Percentiles rank a stretch among this genome's conserved stretches.
Conservation (phyloP, 2,329 filamentous ascomycete genomes). For the Bipolaris gigantea region DNA sequence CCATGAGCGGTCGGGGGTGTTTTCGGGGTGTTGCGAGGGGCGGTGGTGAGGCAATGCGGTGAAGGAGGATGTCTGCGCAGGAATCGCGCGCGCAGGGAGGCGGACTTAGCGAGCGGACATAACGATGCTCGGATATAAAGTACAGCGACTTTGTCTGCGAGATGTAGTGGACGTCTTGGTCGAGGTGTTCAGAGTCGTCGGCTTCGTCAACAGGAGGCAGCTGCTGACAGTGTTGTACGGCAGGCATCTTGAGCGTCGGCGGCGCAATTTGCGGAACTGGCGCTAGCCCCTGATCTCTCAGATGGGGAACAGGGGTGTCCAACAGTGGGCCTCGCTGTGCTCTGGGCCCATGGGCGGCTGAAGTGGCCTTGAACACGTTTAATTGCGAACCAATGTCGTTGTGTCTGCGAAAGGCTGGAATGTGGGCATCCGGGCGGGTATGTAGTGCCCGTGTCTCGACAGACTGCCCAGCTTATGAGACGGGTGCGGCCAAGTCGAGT, state of each 20-base stretch:
- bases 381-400: slow-evolving; percentile 1
- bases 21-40: slow-evolving; percentile 19
- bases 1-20: slow-evolving; percentile 43
- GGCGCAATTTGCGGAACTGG: slow-evolving; percentile 36
- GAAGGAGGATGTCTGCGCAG: slow-evolving; percentile 24
- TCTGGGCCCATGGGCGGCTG: slow-evolving; percentile 17
- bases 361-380: slow-evolving; percentile 2
- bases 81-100: slow-evolving; percentile 29
- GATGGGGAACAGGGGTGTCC: slow-evolving; percentile 12
- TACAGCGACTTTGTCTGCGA: slow-evolving; percentile 31
- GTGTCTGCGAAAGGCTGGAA: slow-evolving; percentile 1
- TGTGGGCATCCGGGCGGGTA: not conserved
- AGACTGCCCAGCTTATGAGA: slow-evolving; percentile 1
- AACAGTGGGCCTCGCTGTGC: slow-evolving; percentile 21
- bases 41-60: slow-evolving; percentile 29
- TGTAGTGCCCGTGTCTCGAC: not conserved
- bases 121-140: slow-evolving; percentile 43
- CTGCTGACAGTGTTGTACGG: slow-evolving; percentile 27
- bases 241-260: slow-evolving; percentile 30
- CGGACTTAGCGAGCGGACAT: slow-evolving; percentile 39
- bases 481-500: slow-evolving; percentile 3
- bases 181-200: slow-evolving; percentile 9
- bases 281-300: slow-evolving; percentile 15
- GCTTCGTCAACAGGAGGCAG: slow-evolving; percentile 16
- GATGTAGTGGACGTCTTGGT: slow-evolving; percentile 24